Percentiles rank a stretch among this genome's conserved stretches.
Conservation (phyloP, 805 yeast genomes). For the Suhomyces sp. region DNA sequence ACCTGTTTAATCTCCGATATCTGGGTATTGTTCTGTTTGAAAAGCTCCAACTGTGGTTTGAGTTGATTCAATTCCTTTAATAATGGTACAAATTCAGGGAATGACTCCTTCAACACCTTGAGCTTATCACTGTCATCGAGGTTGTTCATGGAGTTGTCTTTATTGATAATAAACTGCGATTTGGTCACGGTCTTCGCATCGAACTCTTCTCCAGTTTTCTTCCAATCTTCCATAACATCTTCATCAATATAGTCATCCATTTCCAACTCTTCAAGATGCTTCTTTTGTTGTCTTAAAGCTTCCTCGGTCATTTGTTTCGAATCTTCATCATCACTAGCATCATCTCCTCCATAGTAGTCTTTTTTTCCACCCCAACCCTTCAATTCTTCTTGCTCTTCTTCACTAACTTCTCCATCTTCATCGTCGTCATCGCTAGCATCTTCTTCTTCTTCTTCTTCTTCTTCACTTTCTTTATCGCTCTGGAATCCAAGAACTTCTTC, state of each 20-base stretch:
- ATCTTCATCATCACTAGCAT: conserved; percentile 71
- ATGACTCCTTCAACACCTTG: conserved; percentile 55
- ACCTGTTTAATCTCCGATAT: conserved; percentile 52
- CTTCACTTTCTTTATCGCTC: conserved; percentile 36
- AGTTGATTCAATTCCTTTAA: conserved; percentile 56
- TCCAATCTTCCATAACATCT: conserved; percentile 79
- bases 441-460: conserved; percentile 43
- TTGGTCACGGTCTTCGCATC: conserved; percentile 28
- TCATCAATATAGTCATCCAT: conserved; percentile 61
- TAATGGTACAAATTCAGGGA: conserved; percentile 84
- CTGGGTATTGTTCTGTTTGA: background rate
- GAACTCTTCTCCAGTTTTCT: conserved; percentile 49
- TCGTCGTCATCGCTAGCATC: conserved; percentile 46
- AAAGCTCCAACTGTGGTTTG: conserved; percentile 37
- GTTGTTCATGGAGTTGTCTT: conserved; percentile 15
- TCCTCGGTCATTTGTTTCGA: conserved; percentile 81
- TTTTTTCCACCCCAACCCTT: conserved; percentile 45
- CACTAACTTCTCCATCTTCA: conserved; percentile 35
- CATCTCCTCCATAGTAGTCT: conserved; percentile 58
- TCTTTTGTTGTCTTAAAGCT: conserved; percentile 81
- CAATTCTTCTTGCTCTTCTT: conserved; percentile 25
- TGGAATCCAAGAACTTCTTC: conserved; percentile 53
- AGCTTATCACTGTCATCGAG: conserved; percentile 55
- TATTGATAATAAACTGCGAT: conserved; percentile 12
- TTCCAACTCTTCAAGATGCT: conserved; percentile 66